phyloP scores from a whole-genome alignment of 2,329 filamentous ascomycete species.

The Beauveria asiatica region DNA sequence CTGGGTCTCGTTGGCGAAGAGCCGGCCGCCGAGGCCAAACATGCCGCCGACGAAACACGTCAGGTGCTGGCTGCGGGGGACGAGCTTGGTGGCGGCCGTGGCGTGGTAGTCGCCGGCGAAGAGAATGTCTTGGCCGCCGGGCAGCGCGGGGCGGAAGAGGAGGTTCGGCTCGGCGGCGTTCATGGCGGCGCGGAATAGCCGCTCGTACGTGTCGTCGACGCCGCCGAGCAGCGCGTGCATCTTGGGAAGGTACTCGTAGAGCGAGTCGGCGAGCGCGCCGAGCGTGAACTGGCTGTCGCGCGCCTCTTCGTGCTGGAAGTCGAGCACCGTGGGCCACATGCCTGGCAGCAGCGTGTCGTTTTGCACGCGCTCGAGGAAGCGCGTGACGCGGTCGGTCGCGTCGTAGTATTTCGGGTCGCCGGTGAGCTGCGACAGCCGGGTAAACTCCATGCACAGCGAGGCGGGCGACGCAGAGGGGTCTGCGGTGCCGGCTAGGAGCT shows the following conservation, averaged over 20 bases:
- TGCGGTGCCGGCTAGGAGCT: conserved; percentile 22
- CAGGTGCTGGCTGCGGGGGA: conserved; percentile 42
- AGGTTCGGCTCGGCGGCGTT: conserved; percentile 51
- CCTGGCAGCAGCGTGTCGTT: conserved; percentile 47
- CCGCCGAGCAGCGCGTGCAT: conserved; percentile 60
- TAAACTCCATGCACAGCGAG: conserved; percentile 53
- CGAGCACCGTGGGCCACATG: conserved; percentile 51
- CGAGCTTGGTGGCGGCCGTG: conserved; percentile 19
- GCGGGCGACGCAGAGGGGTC: conserved; percentile 34
- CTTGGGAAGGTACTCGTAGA: conserved; percentile 59
- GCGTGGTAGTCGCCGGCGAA: conserved; percentile 34
- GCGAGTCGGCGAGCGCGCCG: conserved; percentile 46
- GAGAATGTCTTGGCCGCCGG: conserved; percentile 49
- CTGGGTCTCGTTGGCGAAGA: conserved; percentile 43
- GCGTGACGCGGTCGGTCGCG: conserved; percentile 48
- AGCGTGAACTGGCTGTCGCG: conserved; percentile 33
- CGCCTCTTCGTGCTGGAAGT: conserved; percentile 26
- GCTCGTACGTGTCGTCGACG: conserved; percentile 26
- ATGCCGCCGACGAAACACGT: conserved; percentile 59
- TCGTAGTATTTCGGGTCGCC: conserved; percentile 52
- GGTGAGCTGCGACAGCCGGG: conserved; percentile 52
- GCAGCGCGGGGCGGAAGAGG: conserved; percentile 58
- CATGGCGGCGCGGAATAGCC: conserved; percentile 36
- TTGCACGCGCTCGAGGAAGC: conserved; percentile 44
- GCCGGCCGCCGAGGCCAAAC: conserved; percentile 51